phyloP scores from a whole-genome alignment of 139 green algal species.

The Chlorella ohadii region DNA sequence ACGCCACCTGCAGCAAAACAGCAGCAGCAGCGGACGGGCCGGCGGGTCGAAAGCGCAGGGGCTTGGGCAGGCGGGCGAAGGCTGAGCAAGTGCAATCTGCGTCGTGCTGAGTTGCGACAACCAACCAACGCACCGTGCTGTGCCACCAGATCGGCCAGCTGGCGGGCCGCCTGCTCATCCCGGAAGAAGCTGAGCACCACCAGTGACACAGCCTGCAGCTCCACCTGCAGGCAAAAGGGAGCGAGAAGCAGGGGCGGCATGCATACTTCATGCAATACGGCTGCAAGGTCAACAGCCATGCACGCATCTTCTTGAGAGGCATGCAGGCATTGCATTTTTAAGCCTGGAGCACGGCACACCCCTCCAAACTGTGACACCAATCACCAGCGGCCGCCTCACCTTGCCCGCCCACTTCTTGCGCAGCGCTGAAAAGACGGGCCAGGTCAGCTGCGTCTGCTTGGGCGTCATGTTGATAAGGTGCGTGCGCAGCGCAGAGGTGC shows the following conservation, averaged over 20 bases:
- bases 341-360: too few species aligned
- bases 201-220: conserved; percentile 74
- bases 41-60: too few species aligned
- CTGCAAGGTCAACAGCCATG: too few species aligned
- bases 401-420: conserved; percentile 61
- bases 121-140: conserved; percentile 27
- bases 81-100: too few species aligned
- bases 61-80: too few species aligned
- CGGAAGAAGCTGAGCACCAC: conserved; percentile 75
- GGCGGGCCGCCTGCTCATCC: conserved; percentile 46
- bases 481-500: conserved; percentile 75
- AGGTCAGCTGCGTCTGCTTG: conserved; percentile 58
- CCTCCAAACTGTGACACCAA: neutral
- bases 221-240: conserved; percentile 44
- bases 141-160: conserved; percentile 67
- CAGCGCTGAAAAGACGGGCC: conserved; percentile 63
- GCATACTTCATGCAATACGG: too few species aligned
- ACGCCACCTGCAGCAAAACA: conserved; percentile 44
- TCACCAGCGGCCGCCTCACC: conserved; percentile 26
- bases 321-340: too few species aligned
- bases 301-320: too few species aligned
- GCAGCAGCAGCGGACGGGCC: too few species aligned
- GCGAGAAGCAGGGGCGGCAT: too few species aligned
- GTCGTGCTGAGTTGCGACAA: too few species aligned
- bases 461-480: conserved; percentile 78